phyloP scores from a whole-genome alignment of 805 yeast genomes.

The Sugiyamaella boreocaroliniensis region DNA sequence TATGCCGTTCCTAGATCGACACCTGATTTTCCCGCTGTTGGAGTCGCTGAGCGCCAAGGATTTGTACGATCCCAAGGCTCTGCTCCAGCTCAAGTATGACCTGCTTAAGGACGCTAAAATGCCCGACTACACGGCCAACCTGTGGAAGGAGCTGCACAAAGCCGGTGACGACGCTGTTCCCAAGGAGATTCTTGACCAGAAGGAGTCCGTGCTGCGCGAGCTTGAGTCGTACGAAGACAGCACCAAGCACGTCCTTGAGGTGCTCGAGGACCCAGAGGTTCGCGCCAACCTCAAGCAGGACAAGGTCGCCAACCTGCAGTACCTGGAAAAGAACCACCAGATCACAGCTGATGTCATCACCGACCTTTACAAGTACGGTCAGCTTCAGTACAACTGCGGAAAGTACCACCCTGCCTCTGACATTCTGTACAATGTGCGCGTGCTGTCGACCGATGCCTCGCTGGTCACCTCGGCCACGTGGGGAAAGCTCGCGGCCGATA shows the following conservation, averaged over 20 bases:
- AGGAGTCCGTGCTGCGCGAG: slow-evolving; percentile 32
- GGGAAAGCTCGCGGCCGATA: slow-evolving; percentile 62
- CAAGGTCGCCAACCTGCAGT: slow-evolving; percentile 45
- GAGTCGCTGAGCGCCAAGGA: slow-evolving; percentile 40
- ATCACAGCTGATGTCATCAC: slow-evolving; percentile 40
- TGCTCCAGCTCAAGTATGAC: slow-evolving; percentile 45
- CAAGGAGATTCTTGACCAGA: slow-evolving; percentile 34
- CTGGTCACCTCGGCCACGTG: slow-evolving; percentile 52
- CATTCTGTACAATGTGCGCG: slow-evolving; percentile 49
- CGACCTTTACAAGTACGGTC: slow-evolving; percentile 51
- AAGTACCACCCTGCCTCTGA: slow-evolving; percentile 55
- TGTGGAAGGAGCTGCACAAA: slow-evolving; percentile 39
- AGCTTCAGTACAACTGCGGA: slow-evolving; percentile 57
- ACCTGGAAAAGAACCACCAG: slow-evolving; percentile 39
- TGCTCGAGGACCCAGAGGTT: slow-evolving; percentile 44
- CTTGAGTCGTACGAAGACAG: slow-evolving; percentile 35
- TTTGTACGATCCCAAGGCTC: slow-evolving; percentile 40
- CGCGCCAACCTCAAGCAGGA: slow-evolving; percentile 49
- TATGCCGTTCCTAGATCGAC: slow-evolving; percentile 56
- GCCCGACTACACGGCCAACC: slow-evolving; percentile 44
- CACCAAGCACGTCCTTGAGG: slow-evolving; percentile 41
- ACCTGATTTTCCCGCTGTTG: slow-evolving; percentile 47
- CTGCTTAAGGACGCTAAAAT: slow-evolving; percentile 52
- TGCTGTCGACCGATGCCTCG: slow-evolving; percentile 46
- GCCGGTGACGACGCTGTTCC: slow-evolving; percentile 33